Conservation (phyloP, 2,329 filamentous ascomycete species). For the Dichotomopilus funicola region DNA sequence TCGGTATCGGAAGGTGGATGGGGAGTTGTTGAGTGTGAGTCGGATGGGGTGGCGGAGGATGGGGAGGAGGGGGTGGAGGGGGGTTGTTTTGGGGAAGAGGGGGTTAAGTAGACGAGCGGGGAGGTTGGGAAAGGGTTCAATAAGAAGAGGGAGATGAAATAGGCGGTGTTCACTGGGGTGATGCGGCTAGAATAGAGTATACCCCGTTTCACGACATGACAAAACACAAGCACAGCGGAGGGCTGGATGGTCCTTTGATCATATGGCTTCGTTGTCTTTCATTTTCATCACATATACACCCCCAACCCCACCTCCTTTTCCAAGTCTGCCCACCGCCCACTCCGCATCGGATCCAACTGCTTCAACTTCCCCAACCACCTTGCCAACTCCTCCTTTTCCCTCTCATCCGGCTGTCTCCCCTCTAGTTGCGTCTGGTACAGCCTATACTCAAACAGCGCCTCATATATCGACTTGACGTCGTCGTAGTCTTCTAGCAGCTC, state of each 20-base stretch:
- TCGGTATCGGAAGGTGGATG: slow-evolving; percentile 45
- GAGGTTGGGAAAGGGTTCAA: not conserved
- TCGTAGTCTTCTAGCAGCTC: slow-evolving; percentile 55
- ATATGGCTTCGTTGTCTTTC: no score
- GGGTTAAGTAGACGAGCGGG: slow-evolving; percentile 7
- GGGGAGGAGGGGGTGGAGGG: slow-evolving; percentile 6
- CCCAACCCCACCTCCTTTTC: slow-evolving; percentile 34
- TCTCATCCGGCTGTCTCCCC: slow-evolving; percentile 32
- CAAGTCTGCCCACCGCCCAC: slow-evolving; percentile 69
- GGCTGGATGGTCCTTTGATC: no score
- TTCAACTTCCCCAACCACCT: slow-evolving; percentile 60
- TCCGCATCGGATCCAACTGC: slow-evolving; percentile 66
- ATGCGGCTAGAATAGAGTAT: no score
- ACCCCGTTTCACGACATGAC: no score
- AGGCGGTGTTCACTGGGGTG: no score
- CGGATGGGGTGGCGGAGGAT: not conserved
- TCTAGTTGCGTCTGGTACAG: slow-evolving; percentile 51
- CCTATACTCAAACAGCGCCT: slow-evolving; percentile 72
- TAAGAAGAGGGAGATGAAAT: not conserved
- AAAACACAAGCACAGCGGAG: no score
- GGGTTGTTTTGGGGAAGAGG: not conserved
- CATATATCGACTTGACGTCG: slow-evolving; percentile 76
- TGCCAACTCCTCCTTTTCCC: slow-evolving; percentile 40
- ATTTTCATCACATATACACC: no score
- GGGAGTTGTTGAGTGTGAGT: slow-evolving; percentile 28